Evolutionary conservation across 2,329 filamentous ascomycete genomes (phyloP).

Genomic region (Emericellopsis atlantica): DNA sequence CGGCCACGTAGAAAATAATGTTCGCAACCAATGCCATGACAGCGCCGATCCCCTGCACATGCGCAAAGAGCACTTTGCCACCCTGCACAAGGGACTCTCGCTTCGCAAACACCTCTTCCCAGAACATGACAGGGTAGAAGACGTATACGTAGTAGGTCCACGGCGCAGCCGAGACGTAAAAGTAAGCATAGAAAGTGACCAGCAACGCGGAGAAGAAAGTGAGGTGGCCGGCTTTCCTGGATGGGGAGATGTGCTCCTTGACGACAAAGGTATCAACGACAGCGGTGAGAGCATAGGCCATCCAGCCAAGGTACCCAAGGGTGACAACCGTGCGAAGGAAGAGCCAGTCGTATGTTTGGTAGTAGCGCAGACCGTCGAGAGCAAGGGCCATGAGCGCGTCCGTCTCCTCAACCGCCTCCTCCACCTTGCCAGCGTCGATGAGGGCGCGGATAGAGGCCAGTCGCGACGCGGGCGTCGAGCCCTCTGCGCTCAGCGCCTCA

Average conservation of each 20-base stretch:
- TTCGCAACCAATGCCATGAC: constrained; percentile 51
- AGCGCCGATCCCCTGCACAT: constrained; percentile 49
- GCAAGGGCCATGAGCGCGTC: constrained; percentile 64
- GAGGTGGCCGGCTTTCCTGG: constrained; percentile 45
- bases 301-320: constrained; percentile 87
- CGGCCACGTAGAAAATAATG: constrained; percentile 51
- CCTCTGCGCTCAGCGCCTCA: constrained; percentile 50
- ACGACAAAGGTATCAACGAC: constrained; percentile 84
- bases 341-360: constrained; percentile 98
- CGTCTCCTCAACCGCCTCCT: constrained; percentile 70
- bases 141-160: constrained; percentile 82
- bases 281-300: constrained; percentile 79
- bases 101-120: constrained; percentile 85
- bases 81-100: constrained; percentile 58
- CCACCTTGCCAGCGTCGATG: constrained; percentile 53
- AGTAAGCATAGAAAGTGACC: constrained; percentile 64
- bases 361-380: constrained; percentile 75
- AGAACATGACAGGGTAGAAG: constrained; percentile 87
- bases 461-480: constrained; percentile 52
- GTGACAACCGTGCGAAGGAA: constrained; percentile 86
- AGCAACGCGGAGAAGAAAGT: constrained; percentile 64
- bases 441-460: constrained; percentile 53
- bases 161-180: constrained; percentile 69
- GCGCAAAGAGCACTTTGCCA: constrained; percentile 52
- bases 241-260: constrained; percentile 51